Evolutionary conservation across 2,329 filamentous ascomycete genomes (phyloP), one percentile per base, ranked within the genome.

Genomic region (Macroventuria anomochaeta): DNA sequence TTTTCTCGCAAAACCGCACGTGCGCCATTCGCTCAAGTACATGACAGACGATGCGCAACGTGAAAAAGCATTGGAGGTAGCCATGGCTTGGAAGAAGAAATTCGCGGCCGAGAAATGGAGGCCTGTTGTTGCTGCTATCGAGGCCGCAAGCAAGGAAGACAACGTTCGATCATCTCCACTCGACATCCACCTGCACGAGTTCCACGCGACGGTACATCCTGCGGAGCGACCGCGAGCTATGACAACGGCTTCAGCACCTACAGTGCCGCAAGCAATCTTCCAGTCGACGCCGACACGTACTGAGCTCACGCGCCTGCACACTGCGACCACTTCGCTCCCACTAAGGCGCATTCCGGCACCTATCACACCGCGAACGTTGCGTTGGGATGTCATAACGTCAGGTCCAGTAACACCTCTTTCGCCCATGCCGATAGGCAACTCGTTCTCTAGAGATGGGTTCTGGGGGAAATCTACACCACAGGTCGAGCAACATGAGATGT

Each of bases 381-480:
- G 59, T 6, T 64, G 64, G 62, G 62, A 62, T 15, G 12, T 61
- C 34, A 31, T 59, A 17, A 26, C 39, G 3, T 18, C 42, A 10
- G 55, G 58, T 0, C 59, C 59, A 6, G 36, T 48, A 13, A 64
- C 58, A 10, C 61, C 64, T 7, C 44, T 64, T 0, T 57, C 62
- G 1, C 50, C 60, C 2, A 53, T 46, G 6, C 52, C 57, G 4
- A 10, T 49, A 3, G 57, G 54, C 28, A 67, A 67, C 10, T 54
- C 64, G 1, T 68, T 68, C 37, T 55, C 56, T 2, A 43, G 32
- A 17, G 59, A 53, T 3, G 64, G 62, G 7, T 57, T 56, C 34
- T 63, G 62, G 63, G 59, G 51, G 15, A 54, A 43, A 17, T 50
- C 60, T 21, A 39, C 49, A 26, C 5, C 25, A 17, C 31, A 36